Evolutionary conservation across 495 filamentous ascomycete genomes (phyloP).

Genomic region (Articulospora tetracladia): DNA sequence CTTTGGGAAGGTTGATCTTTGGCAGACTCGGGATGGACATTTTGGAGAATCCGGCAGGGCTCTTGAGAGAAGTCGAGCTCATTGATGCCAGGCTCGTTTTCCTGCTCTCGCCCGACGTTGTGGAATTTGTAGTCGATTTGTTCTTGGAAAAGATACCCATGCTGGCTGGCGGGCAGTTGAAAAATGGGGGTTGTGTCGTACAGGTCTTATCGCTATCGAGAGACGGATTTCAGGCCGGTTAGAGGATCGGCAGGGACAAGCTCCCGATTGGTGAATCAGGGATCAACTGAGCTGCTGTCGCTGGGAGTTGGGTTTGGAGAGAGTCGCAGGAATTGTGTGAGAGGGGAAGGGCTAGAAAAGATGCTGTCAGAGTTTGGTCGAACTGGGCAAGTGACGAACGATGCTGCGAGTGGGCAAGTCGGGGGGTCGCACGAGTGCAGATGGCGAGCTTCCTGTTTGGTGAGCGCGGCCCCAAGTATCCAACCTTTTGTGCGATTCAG

Average conservation of each 20-base stretch:
- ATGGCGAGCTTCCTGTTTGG: neutral
- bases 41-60: constrained; percentile 27
- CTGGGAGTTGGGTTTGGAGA: neutral
- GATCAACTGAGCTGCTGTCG: neutral
- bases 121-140: constrained; percentile 14
- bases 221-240: neutral
- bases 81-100: constrained; percentile 32
- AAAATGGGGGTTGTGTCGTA: neutral
- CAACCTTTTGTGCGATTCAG: neutral
- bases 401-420: no score
- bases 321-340: no score
- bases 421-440: no score
- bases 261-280: neutral
- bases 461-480: neutral
- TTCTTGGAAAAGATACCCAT: constrained; percentile 50
- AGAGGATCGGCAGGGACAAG: neutral
- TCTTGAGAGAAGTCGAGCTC: constrained; percentile 30
- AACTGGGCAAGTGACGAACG: no score
- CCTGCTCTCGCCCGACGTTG: constrained; percentile 25
- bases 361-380: no score
- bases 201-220: constrained; percentile 4
- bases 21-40: constrained; percentile 32
- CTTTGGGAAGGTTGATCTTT: constrained; percentile 69
- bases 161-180: neutral
- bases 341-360: no score